These are phyloP conservation scores for Kernera saxatilis DNA, from an alignment of 345 rosid genomes.

Conservation along the genomic window DNA sequence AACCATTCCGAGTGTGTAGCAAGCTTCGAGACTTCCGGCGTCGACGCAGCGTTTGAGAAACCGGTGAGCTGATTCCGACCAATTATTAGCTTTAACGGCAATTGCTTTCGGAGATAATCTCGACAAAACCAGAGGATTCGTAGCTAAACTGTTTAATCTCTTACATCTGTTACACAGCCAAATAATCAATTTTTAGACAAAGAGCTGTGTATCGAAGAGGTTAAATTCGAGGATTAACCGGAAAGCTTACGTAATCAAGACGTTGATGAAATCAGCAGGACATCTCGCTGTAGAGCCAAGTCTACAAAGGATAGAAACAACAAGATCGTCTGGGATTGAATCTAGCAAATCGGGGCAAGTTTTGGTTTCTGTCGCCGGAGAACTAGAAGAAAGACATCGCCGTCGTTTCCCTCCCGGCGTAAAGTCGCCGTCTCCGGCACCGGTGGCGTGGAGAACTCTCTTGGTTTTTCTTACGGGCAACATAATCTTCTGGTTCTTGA, in stretches of 20 bases:
- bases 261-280: conserved; percentile 73
- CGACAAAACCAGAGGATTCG: conserved; percentile 47
- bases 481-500: conserved; percentile 10
- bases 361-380: not conserved
- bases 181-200: not conserved
- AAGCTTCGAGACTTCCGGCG: conserved; percentile 88
- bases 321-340: conserved; percentile 76
- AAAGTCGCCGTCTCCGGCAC: conserved; percentile 12
- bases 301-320: conserved; percentile 53
- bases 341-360: conserved; percentile 46
- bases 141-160: conserved; percentile 64
- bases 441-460: not conserved
- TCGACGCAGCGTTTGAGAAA: conserved; percentile 74
- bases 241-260: conserved; percentile 55
- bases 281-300: conserved; percentile 53
- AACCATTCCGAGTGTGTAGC: conserved; percentile 97
- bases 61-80: conserved; percentile 86
- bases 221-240: not conserved
- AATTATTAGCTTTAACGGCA: conserved; percentile 54
- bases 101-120: conserved; percentile 54
- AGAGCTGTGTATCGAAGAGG: not conserved
- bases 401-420: conserved; percentile 34
- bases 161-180: conserved; percentile 59
- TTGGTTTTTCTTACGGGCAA: not conserved
- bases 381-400: not conserved